These are phyloP conservation scores for Fusarium sp. DNA, from an alignment of 2,329 filamentous ascomycete species.

Conservation along the genomic window DNA sequence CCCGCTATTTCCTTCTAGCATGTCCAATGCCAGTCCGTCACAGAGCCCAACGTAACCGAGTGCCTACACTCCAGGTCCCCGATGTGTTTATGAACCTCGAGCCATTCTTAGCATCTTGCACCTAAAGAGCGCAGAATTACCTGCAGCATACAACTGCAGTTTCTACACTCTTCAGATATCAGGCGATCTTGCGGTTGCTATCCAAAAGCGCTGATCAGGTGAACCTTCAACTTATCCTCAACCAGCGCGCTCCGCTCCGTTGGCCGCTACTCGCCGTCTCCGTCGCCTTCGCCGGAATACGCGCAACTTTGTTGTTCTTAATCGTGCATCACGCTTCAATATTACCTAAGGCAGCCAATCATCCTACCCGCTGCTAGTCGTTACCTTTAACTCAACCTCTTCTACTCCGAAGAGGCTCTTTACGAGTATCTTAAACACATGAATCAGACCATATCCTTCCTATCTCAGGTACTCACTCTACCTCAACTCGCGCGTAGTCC, in stretches of 20 bases:
- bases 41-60: conserved; percentile 14
- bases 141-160: neutral
- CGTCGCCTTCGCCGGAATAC: conserved; percentile 38
- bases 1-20: conserved; percentile 20
- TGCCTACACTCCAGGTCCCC: neutral
- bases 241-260: conserved; percentile 26
- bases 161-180: neutral
- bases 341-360: conserved; percentile 33
- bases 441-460: conserved; percentile 1
- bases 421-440: neutral
- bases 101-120: conserved; percentile 25
- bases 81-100: conserved; percentile 18
- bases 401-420: conserved; percentile 19
- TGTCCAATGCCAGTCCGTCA: conserved; percentile 1
- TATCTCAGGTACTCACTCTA: neutral
- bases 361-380: conserved; percentile 20
- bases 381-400: conserved; percentile 22
- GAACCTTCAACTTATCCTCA: conserved; percentile 29
- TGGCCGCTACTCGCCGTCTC: conserved; percentile 37
- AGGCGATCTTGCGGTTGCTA: conserved; percentile 20
- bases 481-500: conserved; percentile 10
- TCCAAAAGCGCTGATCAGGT: conserved; percentile 21
- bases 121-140: conserved; percentile 20
- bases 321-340: conserved; percentile 24
- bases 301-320: conserved; percentile 10